Evolutionary conservation across 2,329 filamentous ascomycete genomes (phyloP), one percentile per base, ranked within the genome.

Genomic region (Myriosclerotinia curreyana): DNA sequence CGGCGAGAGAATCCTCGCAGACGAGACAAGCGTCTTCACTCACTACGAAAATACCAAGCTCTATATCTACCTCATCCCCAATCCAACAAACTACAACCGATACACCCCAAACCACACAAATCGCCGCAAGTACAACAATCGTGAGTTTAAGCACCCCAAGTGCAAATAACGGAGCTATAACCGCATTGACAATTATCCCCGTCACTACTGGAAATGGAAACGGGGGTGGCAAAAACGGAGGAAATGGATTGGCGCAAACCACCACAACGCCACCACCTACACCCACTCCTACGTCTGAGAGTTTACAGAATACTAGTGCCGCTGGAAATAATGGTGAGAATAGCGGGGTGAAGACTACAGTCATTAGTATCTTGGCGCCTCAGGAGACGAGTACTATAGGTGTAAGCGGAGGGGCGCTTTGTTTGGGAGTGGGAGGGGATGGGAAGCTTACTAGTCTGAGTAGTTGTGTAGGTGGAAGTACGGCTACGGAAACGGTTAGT

Each of bases 391-490:
- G 44, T 17, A 22, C 25, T n/a, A 17, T 25, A 5, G 38, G 2
- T 8, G 44, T 22, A 20, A 9, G 20, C 7, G 38, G 2, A 20
- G 2, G 11, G 8, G 22, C 9, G 12, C 5, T 58, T 36, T 58
- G 55, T 25, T 22, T 48, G 5, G 55, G 55, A 0, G 14, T 58
- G 2, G 55, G 55, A 3, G 42, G n/a, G 2, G 40, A 58, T 58
- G 55, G 55, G 0, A 58, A 58, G 2, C 11, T 48, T 58, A 48
- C 28, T 9, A 58, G 42, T 36, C 17, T 58, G 20, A 58, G 55
- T 58, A 34, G 28, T 48, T 58, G 55, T 48, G 12, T 58, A 20
- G 42, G 42, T 17, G 40, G 54, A 22, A 40, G 40, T 28, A 56
- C 54, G 20, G 40, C 25, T 5, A 55, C 25, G 3, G 38, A 56